These are phyloP conservation scores for Russula olivacea DNA, from an alignment of 768 basidiomycete genomes.

Conservation along the genomic window DNA sequence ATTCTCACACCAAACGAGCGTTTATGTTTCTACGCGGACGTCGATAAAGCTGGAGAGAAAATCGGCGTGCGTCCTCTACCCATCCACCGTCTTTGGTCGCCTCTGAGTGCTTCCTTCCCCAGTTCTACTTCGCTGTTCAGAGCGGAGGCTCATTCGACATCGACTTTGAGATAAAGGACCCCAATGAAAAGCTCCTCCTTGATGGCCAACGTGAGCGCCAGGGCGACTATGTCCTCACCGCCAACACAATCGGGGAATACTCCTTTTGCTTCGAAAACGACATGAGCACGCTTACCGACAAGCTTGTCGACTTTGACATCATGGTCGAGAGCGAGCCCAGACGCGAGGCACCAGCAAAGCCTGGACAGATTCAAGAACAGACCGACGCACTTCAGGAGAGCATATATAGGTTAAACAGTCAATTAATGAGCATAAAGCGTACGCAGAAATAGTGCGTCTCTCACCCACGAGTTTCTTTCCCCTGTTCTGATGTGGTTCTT, in stretches of 20 bases:
- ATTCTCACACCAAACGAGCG: conserved; percentile 72
- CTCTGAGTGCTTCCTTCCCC: conserved; percentile 22
- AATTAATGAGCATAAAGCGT: conserved; percentile 84
- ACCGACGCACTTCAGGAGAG: conserved; percentile 93
- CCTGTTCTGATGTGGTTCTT: not conserved
- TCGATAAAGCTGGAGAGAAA: conserved; percentile 93
- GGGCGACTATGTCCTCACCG: conserved; percentile 96
- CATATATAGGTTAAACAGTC: conserved; percentile 81
- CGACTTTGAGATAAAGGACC: conserved; percentile 90
- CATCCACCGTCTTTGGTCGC: not conserved
- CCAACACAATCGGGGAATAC: conserved; percentile 85
- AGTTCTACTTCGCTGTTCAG: conserved; percentile 99
- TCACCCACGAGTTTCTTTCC: not conserved
- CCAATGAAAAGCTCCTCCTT: conserved; percentile 79
- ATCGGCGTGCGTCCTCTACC: conserved; percentile 55
- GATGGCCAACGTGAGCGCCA: conserved; percentile 87
- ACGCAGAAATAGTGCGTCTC: conserved; percentile 85
- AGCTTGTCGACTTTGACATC: conserved; percentile 92
- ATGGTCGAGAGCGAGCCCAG: conserved; percentile 98
- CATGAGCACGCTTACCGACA: conserved; percentile 90
- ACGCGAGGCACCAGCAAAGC: conserved; percentile 80
- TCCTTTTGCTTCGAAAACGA: conserved; percentile 98
- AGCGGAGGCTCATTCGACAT: conserved; percentile 96
- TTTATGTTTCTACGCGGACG: conserved; percentile 92
- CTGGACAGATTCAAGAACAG: conserved; percentile 85